phyloP scores from a whole-genome alignment of 169 alveolate species.

The Plasmodium billcollinsi region DNA sequence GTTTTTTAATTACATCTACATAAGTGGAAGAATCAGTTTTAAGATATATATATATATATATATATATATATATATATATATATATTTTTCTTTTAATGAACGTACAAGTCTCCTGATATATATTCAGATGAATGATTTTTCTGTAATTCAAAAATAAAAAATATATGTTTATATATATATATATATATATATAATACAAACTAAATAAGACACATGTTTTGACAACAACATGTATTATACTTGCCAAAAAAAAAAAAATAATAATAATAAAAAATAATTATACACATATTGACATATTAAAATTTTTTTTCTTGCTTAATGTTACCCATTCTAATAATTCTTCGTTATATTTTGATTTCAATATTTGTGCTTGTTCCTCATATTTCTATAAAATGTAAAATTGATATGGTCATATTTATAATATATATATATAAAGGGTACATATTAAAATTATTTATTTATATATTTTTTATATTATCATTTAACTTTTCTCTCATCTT shows the following conservation, averaged over 20 bases:
- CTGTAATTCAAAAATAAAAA: slow-evolving; percentile 8
- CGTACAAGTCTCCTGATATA: slow-evolving; percentile 24
- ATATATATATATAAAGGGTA: background rate
- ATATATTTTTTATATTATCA: background rate
- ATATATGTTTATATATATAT: background rate
- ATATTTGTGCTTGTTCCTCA: slow-evolving; percentile 66
- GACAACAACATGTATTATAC: too few relatives aligned
- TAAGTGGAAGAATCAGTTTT: background rate
- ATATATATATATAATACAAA: background rate
- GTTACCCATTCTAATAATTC: slow-evolving; percentile 70
- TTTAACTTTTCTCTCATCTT: slow-evolving; percentile 64
- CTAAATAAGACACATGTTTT: too few relatives aligned
- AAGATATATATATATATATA: background rate
- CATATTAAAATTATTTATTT: background rate
- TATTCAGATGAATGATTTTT: slow-evolving; percentile 23
- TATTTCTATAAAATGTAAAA: slow-evolving; percentile 16
- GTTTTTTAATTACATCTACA: too few relatives aligned
- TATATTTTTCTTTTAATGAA: background rate
- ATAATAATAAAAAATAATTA: too few relatives aligned
- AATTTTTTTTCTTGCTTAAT: background rate
- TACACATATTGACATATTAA: too few relatives aligned
- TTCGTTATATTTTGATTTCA: slow-evolving; percentile 64
- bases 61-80: background rate
- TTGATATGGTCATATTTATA: background rate
- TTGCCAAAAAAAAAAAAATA: too few relatives aligned